Evolutionary conservation across 2,329 filamentous ascomycete species (phyloP), one percentile per base, ranked within the genome.

Genomic region (Neonectria ditissima): DNA sequence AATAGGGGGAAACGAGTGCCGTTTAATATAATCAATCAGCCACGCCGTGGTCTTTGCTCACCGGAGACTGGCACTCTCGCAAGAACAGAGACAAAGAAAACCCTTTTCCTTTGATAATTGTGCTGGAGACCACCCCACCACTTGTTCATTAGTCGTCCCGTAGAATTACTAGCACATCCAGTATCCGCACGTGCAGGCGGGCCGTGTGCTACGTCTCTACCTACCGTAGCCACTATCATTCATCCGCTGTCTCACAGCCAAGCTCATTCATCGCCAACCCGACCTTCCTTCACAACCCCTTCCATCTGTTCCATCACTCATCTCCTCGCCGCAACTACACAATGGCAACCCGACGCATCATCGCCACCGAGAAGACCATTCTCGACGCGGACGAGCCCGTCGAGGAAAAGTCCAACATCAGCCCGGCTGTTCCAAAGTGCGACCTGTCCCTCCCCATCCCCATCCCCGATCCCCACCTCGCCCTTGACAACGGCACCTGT

Each of bases 351-450:
- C 85, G 89, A 79, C 85, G 92, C 73, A 90, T 88, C 73, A 82
- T 89, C 66, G 84, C 84, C 39, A 80, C 83, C 7, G 90, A 92
- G 79, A 92, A 91, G 82, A 88, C 87, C 30, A 81, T 88, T 61
- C 84, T 92, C 52, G 86, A 89, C 65, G 84, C 87, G 73, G 86
- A 89, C 76, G 84, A 87, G 66, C 75, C 69, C 66, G 76, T 81
- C 32, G 76, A 79, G 62, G 82, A 86, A 70, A 88, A 89, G 73
- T 94, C 92, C 59, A 88, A 90, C 80, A 94, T 92, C 68, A 81
- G 90, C n/a, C 92, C 93, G 20, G 93, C 93, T 22, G 93, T 97
- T 52, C 93, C 94, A 56, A 84, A 86, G 93, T 97, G 81, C 79
- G 90, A 82, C 47, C 39, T 54, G 28, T 61, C 59, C n/a, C n/a